Percentiles rank a stretch among this genome's conserved stretches.
These are phyloP conservation scores for Acacia crassicarpa DNA, from an alignment of 306 rosid species.

Conservation along the genomic window DNA sequence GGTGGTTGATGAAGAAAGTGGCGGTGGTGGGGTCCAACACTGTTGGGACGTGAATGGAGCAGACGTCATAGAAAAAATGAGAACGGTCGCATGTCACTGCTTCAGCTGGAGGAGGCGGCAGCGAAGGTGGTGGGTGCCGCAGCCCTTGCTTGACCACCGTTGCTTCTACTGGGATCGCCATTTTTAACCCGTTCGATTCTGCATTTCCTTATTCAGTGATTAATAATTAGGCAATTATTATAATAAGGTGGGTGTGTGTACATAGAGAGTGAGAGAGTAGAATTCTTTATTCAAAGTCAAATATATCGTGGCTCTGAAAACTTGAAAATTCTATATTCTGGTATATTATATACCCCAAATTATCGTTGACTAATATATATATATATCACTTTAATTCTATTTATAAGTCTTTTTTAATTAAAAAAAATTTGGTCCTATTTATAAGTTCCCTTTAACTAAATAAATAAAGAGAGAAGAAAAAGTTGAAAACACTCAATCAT, in stretches of 20 bases:
- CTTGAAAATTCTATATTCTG: neutral
- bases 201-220: neutral
- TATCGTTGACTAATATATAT: neutral
- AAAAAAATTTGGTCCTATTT: no score
- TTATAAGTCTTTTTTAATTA: no score
- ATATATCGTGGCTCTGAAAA: neutral
- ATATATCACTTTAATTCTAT: no score
- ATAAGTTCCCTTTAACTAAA: no score
- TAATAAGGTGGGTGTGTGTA: neutral
- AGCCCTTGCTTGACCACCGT: neutral
- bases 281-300: neutral
- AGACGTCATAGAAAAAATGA: slow-evolving; percentile 40
- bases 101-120: neutral
- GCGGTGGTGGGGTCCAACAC: slow-evolving; percentile 42
- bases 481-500: no score
- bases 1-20: slow-evolving; percentile 35
- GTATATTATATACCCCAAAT: neutral
- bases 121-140: neutral
- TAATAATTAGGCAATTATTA: neutral
- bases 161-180: neutral
- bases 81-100: slow-evolving; percentile 42
- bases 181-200: neutral
- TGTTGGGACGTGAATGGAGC: slow-evolving; percentile 38
- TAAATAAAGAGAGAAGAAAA: no score
- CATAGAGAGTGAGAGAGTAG: no score